These are phyloP conservation scores for Podochytrium sp. DNA, from an alignment of 192 early-diverging fungal species.

Conservation along the genomic window DNA sequence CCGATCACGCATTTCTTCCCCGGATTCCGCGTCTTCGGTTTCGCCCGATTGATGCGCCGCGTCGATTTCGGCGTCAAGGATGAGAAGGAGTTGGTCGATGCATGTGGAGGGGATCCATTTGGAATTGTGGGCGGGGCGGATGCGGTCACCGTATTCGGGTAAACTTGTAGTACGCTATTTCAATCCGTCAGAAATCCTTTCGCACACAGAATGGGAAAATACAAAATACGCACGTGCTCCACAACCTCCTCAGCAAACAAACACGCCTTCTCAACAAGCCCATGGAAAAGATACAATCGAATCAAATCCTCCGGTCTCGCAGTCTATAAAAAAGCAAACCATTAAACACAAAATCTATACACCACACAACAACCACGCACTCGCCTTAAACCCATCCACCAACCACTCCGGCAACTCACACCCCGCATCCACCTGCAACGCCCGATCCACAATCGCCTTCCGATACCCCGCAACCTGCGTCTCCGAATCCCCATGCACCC, in stretches of 20 bases:
- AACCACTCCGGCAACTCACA: constrained; percentile 38
- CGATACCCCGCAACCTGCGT: not conserved
- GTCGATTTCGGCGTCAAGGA: constrained; percentile 1
- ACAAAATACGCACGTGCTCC: constrained; percentile 24
- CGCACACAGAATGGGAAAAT: not conserved
- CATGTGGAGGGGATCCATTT: constrained; percentile 5
- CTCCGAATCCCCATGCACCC: not conserved
- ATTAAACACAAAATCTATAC: not conserved
- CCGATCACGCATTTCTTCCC: not conserved
- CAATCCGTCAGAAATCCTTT: not conserved
- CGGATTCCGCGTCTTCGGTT: not conserved
- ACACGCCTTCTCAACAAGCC: constrained; percentile 29
- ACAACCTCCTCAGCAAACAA: constrained; percentile 30
- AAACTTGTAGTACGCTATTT: not conserved
- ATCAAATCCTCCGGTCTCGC: constrained; percentile 39
- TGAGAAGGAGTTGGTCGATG: constrained; percentile 2
- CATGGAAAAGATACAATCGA: constrained; percentile 34
- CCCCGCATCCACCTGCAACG: constrained; percentile 23
- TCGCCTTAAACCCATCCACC: constrained; percentile 32
- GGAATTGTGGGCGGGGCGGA: not conserved
- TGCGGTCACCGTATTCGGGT: constrained; percentile 8
- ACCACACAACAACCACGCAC: not conserved
- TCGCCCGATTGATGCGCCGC: not conserved
- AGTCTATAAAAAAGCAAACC: not conserved
- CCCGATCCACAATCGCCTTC: constrained; percentile 27